A percentile compares a stretch with the other conserved stretches of the same genome.
phyloP scores from a whole-genome alignment of 306 rosid genomes.

The Quercus suber region DNA sequence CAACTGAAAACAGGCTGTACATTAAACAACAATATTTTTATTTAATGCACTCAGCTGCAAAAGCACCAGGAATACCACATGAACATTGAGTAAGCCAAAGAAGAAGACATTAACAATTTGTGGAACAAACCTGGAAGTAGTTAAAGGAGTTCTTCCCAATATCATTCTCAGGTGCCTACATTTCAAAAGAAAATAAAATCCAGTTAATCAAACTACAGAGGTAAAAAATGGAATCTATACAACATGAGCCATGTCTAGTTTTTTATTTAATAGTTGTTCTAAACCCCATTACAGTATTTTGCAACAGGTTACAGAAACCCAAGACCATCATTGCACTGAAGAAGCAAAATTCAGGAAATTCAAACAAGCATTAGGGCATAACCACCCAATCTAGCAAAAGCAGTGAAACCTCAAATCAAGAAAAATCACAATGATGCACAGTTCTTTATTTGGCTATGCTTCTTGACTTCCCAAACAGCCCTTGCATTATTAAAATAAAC shows the following conservation, averaged over 20 bases:
- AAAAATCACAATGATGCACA: not conserved
- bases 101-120: not conserved
- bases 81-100: constrained; percentile 1
- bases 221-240: not conserved
- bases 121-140: constrained; percentile 77
- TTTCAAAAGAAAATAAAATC: constrained; percentile 21
- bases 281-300: not conserved
- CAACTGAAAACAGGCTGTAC: not conserved
- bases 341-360: not conserved
- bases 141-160: constrained; percentile 92
- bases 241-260: not conserved
- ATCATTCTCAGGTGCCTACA: constrained; percentile 86
- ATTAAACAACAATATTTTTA: not conserved
- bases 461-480: constrained; percentile 5
- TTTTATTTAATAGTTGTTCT: not conserved
- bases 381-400: not conserved
- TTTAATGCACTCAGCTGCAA: not conserved
- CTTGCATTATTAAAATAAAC: constrained; percentile 1
- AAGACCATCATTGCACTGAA: not conserved
- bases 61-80: not conserved
- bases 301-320: not conserved
- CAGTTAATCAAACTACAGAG: constrained; percentile 24
- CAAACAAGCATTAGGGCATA: not conserved
- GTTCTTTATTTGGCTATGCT: not conserved
- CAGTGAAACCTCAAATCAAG: not conserved